A percentile compares a stretch with the other conserved stretches of the same genome.
phyloP scores from a whole-genome alignment of 1,284 basidiomycete genomes.

The Heterobasidion parviporum region DNA sequence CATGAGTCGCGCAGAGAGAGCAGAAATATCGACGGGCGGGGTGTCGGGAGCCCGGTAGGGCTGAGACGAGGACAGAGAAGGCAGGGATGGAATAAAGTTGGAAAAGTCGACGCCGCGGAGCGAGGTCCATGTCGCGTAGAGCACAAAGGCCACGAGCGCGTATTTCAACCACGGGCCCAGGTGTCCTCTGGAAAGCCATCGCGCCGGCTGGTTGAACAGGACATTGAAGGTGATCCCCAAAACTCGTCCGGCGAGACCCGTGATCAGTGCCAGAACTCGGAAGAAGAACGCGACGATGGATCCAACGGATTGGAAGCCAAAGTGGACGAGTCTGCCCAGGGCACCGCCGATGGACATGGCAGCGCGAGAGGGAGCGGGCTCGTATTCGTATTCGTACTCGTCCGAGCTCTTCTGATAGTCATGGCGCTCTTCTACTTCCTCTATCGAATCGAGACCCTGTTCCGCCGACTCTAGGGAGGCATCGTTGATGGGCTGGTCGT shows the following conservation, averaged over 20 bases:
- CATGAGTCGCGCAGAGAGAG: conserved; percentile 60
- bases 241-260: conserved; percentile 32
- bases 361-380: not conserved
- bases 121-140: conserved; percentile 36
- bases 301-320: conserved; percentile 20
- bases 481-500: conserved; percentile 24
- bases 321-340: conserved; percentile 38
- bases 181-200: not conserved
- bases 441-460: conserved; percentile 47
- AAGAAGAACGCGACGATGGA: conserved; percentile 16
- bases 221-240: conserved; percentile 37
- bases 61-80: conserved; percentile 20
- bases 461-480: conserved; percentile 33
- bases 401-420: conserved; percentile 15
- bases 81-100: conserved; percentile 15
- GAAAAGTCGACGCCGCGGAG: conserved; percentile 27
- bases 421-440: conserved; percentile 29
- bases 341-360: conserved; percentile 29
- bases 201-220: conserved; percentile 35
- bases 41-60: conserved; percentile 38
- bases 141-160: conserved; percentile 27
- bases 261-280: conserved; percentile 21
- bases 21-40: conserved; percentile 61
- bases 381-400: not conserved
- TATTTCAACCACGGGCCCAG: conserved; percentile 30